phyloP scores from a whole-genome alignment of 2,329 filamentous ascomycete genomes.

The Blastomyces gilchristii region DNA sequence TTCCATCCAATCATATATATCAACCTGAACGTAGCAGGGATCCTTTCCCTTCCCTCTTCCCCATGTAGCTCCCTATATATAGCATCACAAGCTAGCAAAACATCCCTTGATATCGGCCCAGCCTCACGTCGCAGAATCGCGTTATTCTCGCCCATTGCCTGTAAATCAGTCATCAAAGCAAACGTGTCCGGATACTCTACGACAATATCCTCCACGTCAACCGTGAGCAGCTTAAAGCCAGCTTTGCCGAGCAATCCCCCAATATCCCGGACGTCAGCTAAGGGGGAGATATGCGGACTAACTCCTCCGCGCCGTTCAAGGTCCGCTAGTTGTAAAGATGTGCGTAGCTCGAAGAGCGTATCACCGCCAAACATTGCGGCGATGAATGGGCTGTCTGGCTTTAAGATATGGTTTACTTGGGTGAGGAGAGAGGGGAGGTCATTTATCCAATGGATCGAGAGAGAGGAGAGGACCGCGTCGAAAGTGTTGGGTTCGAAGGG shows the following conservation, averaged over 20 bases:
- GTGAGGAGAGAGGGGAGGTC: conserved; percentile 76
- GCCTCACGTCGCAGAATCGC: conserved; percentile 77
- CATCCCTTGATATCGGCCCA: conserved; percentile 66
- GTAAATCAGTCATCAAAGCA: conserved; percentile 83
- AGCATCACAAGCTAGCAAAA: conserved; percentile 73
- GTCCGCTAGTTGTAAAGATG: conserved; percentile 85
- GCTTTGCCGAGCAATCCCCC: conserved; percentile 77
- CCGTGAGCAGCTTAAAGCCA: conserved; percentile 90
- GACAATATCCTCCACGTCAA: conserved; percentile 94
- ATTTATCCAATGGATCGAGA: conserved; percentile 96
- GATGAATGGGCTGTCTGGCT: conserved; percentile 84
- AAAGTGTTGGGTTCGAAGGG: conserved; percentile 69
- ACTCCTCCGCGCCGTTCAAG: conserved; percentile 85
- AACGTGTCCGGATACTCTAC: conserved; percentile 89
- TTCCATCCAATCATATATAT: conserved; percentile 99
- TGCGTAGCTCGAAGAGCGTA: conserved; percentile 84
- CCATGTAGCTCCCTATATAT: conserved; percentile 86
- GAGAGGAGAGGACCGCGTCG: conserved; percentile 78
- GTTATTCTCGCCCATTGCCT: conserved; percentile 93
- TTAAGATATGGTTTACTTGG: conserved; percentile 77
- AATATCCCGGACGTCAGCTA: conserved; percentile 85
- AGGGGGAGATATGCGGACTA: conserved; percentile 76
- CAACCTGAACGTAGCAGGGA: conserved; percentile 86
- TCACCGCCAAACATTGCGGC: conserved; percentile 96
- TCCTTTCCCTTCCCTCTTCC: conserved; percentile 53